phyloP scores from a whole-genome alignment of 768 basidiomycete genomes.

The Tricholoma sp. region DNA sequence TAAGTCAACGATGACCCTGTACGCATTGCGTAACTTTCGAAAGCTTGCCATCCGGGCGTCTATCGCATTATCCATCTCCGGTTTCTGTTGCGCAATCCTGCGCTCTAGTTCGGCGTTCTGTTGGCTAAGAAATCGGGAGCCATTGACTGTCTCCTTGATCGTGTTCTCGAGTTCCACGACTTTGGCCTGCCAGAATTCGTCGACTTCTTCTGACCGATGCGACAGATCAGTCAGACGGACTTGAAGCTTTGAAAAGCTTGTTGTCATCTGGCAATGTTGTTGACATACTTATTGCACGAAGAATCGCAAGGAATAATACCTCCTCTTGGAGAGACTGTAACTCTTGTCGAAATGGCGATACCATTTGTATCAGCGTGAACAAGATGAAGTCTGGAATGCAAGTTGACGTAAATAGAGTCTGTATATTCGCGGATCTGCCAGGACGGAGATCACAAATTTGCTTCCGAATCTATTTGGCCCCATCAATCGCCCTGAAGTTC shows the following conservation, averaged over 20 bases:
- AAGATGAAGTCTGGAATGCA: background rate
- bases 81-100: slow-evolving; percentile 18
- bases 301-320: slow-evolving; percentile 8
- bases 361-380: slow-evolving; percentile 10
- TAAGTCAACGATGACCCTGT: slow-evolving; percentile 37
- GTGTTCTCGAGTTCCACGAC: slow-evolving; percentile 34
- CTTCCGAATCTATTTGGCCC: slow-evolving; percentile 18
- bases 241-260: slow-evolving; percentile 10
- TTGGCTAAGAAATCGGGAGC: slow-evolving; percentile 22
- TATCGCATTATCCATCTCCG: slow-evolving; percentile 28
- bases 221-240: slow-evolving; percentile 9
- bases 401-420: background rate
- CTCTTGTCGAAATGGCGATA: background rate
- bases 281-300: background rate
- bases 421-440: background rate
- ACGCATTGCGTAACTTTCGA: slow-evolving; percentile 30
- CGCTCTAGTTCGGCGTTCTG: slow-evolving; percentile 31
- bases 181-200: slow-evolving; percentile 18
- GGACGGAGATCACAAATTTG: slow-evolving; percentile 1
- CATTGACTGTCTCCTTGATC: slow-evolving; percentile 19
- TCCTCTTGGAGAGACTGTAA: slow-evolving; percentile 24
- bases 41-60: slow-evolving; percentile 28
- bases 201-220: slow-evolving; percentile 6
- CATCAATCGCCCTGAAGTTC: too few relatives aligned
- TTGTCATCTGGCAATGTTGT: background rate